Base-by-base conservation (phyloP, 192 early-diverging fungal genomes). In the Kappamyces sp. region DNA sequence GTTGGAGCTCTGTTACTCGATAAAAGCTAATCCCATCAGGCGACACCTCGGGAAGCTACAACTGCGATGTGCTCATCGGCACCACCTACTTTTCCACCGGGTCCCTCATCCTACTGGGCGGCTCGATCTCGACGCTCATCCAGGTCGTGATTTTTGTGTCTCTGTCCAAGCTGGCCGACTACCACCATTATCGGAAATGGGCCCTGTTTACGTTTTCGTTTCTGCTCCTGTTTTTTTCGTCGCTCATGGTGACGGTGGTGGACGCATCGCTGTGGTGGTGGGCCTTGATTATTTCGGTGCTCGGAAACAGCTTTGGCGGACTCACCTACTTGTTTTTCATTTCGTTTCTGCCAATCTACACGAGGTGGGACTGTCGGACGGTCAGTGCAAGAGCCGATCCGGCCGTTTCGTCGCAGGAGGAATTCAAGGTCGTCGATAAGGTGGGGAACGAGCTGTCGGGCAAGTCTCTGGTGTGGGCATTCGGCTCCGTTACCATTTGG, bases 11-110 rank as follows among this genome's bases (percentile, higher is more conserved):
- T 23, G 0, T 23, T 23, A 23, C 23, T 23, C 23, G 23, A 23
- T 23, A 23, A 23, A 23, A 0, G 23, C 23, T 23, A 0, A 23
- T 23, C 23, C 23, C 23, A 23, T 23, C 23, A 23, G 23, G 70
- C 49, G 60, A 64, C 55, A 54, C 58, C 35, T 52, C 48, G 2
- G 43, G 10, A 4, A 32, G 40, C 7, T 57, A 59, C 38, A 40
- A 47, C 8, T 59, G 55, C 32, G 55, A 57, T 23, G 55, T 57
- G 36, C 41, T 44, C 3, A 13, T 41, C 32, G 40, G 40, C 5
- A 15, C n/a, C 31, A 12, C 35, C 38, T 47, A 47, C 57, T n/a
- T 59, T 32, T 32, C 38, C 32, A 57, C 55, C 33, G 33, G 40
- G 5, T n/a, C 55, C 5, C 0, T 57, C 23, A 23, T 23, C 23